Evolutionary conservation across 768 basidiomycete genomes (phyloP).

Genomic region (Suillus alpinus): DNA sequence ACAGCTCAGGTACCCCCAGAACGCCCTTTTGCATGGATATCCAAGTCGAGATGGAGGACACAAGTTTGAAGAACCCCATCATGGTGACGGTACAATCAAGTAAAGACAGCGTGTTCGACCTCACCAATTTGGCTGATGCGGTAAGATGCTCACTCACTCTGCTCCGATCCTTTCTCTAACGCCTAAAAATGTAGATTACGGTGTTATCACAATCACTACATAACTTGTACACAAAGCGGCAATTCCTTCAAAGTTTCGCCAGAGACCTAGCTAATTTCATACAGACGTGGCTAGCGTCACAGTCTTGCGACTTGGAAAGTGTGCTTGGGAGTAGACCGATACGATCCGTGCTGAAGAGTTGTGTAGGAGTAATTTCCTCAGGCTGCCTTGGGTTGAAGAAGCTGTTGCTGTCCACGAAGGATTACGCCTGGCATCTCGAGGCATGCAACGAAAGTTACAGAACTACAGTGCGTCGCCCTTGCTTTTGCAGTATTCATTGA

Average conservation of each 20-base stretch:
- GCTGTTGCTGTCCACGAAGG: conserved; percentile 87
- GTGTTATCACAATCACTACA: conserved; percentile 80
- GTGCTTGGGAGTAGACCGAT: conserved; percentile 83
- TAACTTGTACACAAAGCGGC: conserved; percentile 81
- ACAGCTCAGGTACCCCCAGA: conserved; percentile 64
- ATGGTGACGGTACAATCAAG: conserved; percentile 63
- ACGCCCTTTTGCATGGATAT: conserved; percentile 78
- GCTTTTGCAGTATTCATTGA: conserved; percentile 1
- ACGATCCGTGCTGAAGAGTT: conserved; percentile 87
- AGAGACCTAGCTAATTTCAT: conserved; percentile 77
- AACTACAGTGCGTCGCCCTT: background rate
- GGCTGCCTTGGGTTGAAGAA: conserved; percentile 87
- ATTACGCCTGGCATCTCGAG: conserved; percentile 57
- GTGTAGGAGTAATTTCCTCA: conserved; percentile 86
- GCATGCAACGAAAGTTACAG: conserved; percentile 31
- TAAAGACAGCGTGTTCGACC: conserved; percentile 65
- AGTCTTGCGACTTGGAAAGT: conserved; percentile 87
- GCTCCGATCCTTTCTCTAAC: conserved; percentile 15
- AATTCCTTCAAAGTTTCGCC: conserved; percentile 83
- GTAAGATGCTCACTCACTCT: conserved; percentile 36
- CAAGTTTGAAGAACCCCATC: conserved; percentile 70
- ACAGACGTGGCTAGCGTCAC: conserved; percentile 88
- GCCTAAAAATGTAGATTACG: conserved; percentile 56
- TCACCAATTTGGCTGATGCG: conserved; percentile 84
- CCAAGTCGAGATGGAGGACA: conserved; percentile 88